Evolutionary conservation across 2,329 filamentous ascomycete species (phyloP), one percentile per base, ranked within the genome.

Genomic region (Alternaria consortialis): DNA sequence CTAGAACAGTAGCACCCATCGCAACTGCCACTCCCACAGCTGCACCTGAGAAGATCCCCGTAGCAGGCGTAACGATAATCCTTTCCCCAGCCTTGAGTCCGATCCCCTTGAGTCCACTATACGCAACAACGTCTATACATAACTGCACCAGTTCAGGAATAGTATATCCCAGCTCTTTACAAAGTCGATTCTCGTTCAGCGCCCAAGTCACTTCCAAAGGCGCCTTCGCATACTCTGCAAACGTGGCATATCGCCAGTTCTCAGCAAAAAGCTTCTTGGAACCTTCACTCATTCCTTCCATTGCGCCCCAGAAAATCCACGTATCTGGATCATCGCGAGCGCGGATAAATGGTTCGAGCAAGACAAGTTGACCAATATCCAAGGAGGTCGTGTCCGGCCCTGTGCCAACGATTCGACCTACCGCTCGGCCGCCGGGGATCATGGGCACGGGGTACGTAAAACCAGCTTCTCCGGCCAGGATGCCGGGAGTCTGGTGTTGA

Each of bases 191-290:
- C 58, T 81, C 79, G 50, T 80, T 65, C 2, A 81, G 58, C 4
- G 55, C 50, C 25, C 67, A 64, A 17, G 68, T 69, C n/a, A 76
- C 78, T 65, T 81, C 79, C 25, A 81, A 67, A 17, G 79, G 79
- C 13, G 70, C 63, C 12, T 66, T 70, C 3, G 63, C 68, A 55
- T 72, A 78, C 59, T 81, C 74, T 0, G 77, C 77, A 63, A 70
- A 80, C 4, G 74, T 72, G 13, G 67, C 69, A 46, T 81, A 65
- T 4, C 77, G 74, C 76, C 75, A 81, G n/a, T 72, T 72, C 1
- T 71, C 73, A 29, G 53, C 53, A 70, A 77, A 76, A 36, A 20
- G 58, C 47, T 51, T 60, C 53, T 60, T 60, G 12, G 65, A 68
- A 4, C 65, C 68, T 0, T 64, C 67, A 3, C 55, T 72, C 5